Evolutionary conservation across 2,329 filamentous ascomycete species (phyloP), one percentile per base, ranked within the genome.

Genomic region (Emmonsiellopsis sp.): DNA sequence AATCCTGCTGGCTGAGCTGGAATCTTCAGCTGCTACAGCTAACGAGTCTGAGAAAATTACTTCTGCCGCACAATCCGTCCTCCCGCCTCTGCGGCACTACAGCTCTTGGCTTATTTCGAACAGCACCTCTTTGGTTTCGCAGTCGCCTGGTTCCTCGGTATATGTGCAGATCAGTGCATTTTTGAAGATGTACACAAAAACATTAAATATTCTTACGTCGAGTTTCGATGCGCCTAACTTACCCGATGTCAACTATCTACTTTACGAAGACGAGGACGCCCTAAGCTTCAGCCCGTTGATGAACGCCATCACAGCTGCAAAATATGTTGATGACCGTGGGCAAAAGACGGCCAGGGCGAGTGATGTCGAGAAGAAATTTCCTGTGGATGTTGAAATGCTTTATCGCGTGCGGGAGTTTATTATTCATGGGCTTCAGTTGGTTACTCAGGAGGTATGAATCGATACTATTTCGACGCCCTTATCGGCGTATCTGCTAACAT

Each of bases 1-100:
- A 51, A 74, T 85, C 32, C 74, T 95, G 37, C 76, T 85, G 57
- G 77, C 81, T n/a, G 85, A 89, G 60, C 75, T 95, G 2, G 79
- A 83, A 53, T 77, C 74, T n/a, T 71, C 76, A 21, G 74, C 80
- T 54, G 70, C 72, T 31, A 74, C 80, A 53, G 46, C 46, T 37
- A 49, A 49, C 21, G 75, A 78, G 13, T 63, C 67, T 34, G 74
- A 71, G 42, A 79, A 77, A 55, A 72, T 85, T 44, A 81, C 80
- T 9, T 74, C 77, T 3, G 74, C 82, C 51, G 76, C 78, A n/a
- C 77, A 80, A 36, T 77, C 81, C 55, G 73, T 86, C 45, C 71
- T 87, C 21, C 84, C 85, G 3, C 77, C 76, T 34, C 71, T 88
- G 46, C 81, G 84, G 11, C 73, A 86, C 44, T 87, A 87, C 65